phyloP scores from a whole-genome alignment of 305 asterid species.

The Fraxinus paxiana region DNA sequence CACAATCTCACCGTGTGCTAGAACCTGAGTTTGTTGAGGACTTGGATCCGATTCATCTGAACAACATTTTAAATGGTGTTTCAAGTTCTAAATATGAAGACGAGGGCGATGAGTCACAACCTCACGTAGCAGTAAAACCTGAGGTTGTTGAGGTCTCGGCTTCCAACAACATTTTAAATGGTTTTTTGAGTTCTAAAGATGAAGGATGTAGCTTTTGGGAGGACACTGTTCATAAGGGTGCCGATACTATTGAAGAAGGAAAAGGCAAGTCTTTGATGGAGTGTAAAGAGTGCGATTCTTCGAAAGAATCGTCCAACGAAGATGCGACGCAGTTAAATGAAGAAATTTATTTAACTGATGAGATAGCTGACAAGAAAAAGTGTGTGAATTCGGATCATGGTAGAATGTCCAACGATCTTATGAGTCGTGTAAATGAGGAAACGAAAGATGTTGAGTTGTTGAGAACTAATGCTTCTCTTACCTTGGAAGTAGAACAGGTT shows the following conservation, averaged over 20 bases:
- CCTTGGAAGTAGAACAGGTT: slow-evolving; percentile 17
- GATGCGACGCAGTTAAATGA: slow-evolving; percentile 23
- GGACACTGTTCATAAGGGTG: slow-evolving; percentile 24
- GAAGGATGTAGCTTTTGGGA: slow-evolving; percentile 25
- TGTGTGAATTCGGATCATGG: slow-evolving; percentile 25
- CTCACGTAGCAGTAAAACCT: slow-evolving; percentile 32
- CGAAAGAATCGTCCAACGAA: slow-evolving; percentile 20
- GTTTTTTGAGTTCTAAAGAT: slow-evolving; percentile 19
- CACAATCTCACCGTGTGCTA: slow-evolving; percentile 24
- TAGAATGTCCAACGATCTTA: slow-evolving; percentile 21
- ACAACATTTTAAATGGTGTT: slow-evolving; percentile 18
- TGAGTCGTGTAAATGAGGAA: slow-evolving; percentile 7
- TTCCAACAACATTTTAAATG: slow-evolving; percentile 19
- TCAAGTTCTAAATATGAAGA: slow-evolving; percentile 25
- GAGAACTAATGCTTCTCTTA: slow-evolving; percentile 15
- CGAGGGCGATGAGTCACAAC: slow-evolving; percentile 24
- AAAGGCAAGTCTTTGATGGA: slow-evolving; percentile 9
- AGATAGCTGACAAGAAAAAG: slow-evolving; percentile 18
- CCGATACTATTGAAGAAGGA: slow-evolving; percentile 25
- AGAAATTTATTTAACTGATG: slow-evolving; percentile 34
- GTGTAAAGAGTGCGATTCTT: slow-evolving; percentile 17
- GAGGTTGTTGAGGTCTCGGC: slow-evolving; percentile 36
- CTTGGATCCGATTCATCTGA: not conserved
- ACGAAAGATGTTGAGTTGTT: slow-evolving; percentile 7
- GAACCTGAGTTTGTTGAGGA: slow-evolving; percentile 43